Evolutionary conservation across 192 early-diverging fungal species (phyloP).

Genomic region (Dimargaris cristalligena): DNA sequence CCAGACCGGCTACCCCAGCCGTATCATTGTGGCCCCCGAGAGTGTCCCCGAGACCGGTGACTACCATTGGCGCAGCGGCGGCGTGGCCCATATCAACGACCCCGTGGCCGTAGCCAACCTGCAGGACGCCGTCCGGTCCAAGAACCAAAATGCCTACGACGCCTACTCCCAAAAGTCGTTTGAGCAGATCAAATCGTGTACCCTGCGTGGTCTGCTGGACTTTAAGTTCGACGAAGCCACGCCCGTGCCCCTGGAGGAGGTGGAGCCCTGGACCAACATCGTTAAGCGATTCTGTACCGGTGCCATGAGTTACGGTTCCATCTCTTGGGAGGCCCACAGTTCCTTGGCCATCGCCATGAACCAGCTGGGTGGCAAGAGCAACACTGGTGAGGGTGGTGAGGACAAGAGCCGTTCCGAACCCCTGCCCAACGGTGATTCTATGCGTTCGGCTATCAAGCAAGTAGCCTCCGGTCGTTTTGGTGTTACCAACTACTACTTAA

Average conservation of each 20-base stretch:
- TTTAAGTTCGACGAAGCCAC: conserved; percentile 58
- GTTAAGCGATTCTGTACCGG: conserved; percentile 94
- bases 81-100: conserved; percentile 80
- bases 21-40: conserved; percentile 35
- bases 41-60: conserved; percentile 86
- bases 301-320: conserved; percentile 97
- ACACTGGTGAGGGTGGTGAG: conserved; percentile 98
- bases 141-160: conserved; percentile 79
- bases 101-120: conserved; percentile 73
- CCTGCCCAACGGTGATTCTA: conserved; percentile 51
- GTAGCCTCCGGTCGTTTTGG: conserved; percentile 97
- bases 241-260: conserved; percentile 77
- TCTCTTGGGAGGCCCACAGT: conserved; percentile 86
- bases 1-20: conserved; percentile 56
- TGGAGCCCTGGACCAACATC: conserved; percentile 95
- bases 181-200: conserved; percentile 76
- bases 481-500: conserved; percentile 85
- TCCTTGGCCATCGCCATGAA: conserved; percentile 93
- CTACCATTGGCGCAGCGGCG: conserved; percentile 93
- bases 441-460: conserved; percentile 95
- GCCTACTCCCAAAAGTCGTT: conserved; percentile 61
- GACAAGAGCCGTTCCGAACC: conserved; percentile 67
- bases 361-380: conserved; percentile 86
- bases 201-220: conserved; percentile 85
- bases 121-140: conserved; percentile 86